Evolutionary conservation across 2,329 filamentous ascomycete genomes (phyloP), one percentile per base, ranked within the genome.

Genomic region (Penicillium sp.): DNA sequence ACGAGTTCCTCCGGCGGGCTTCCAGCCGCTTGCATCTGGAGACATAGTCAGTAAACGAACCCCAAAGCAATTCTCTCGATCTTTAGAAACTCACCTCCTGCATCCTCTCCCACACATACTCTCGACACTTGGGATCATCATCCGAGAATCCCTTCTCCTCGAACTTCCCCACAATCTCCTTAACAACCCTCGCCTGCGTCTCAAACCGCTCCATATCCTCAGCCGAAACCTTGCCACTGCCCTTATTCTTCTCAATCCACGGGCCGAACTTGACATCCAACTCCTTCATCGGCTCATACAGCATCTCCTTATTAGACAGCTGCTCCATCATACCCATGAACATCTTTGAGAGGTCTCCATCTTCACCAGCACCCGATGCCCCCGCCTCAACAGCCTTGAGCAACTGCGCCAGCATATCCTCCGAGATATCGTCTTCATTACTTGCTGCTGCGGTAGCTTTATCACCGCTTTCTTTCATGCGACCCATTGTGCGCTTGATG

Each of bases 211-310:
- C 85, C 71, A 92, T 73, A 69, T 97, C 93, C 49, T 89, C 90
- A 51, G 75, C 76, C 0, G 83, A 76, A 2, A 87, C 77, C 51
- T 86, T 87, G 0, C 64, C 70, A 25, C 80, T 86, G 41, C 78
- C 83, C 66, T 81, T 81, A 73, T 97, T 93, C 77, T 90, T 88
- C 68, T 84, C 83, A 73, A 99, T 82, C 93, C 94, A 99, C 2
- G 78, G 86, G 0, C 93, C 93, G 71, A 94, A 99, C 76, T 97
- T 97, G 53, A 91, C 89, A 73, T 96, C 80, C 48, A 99, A 80
- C 77, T 99, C 94, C 79, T 96, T 96, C 92, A 99, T 97, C 2
- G 94, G 94, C 78, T 99, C 93, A 73, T 97, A 97, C 50, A 99
- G 78, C 62, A 99, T 97, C 66, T 97, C 94, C 80, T 96, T 97